Base-by-base conservation (phyloP, 192 early-diverging fungal species). In the Allomyces javanicus region DNA sequence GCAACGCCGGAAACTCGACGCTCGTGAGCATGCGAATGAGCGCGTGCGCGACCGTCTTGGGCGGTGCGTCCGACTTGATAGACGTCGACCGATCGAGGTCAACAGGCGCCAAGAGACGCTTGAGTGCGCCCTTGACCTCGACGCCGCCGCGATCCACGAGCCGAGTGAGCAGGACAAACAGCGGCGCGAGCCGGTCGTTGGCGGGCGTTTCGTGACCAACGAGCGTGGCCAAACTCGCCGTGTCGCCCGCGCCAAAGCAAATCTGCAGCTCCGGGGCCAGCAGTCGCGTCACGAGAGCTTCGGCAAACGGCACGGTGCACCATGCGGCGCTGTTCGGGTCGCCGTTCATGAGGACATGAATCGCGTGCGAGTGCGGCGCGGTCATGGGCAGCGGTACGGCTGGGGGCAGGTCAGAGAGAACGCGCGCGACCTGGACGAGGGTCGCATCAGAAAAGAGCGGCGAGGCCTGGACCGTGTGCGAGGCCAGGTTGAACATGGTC, bases 21-120 rank as follows among this genome's bases (percentile, higher is more conserved):
- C 79, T 83, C 1, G 89, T 87, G 83, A 91, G 85, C 24, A 83
- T 67, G 25, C 82, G 66, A 55, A 91, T 89, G 50, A 91, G 66
- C 22, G 77, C 45, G 19, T 69, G 22, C 10, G 61, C 33, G 33
- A 40, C 33, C 33, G 33, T 40, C 9, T n/a, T 70, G 43, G 44
- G 62, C 68, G 45, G 68, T 10, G 65, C 55, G 55, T 24, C 62
- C 5, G 23, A 10, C 62, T 62, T 62, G 23, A 2, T 65, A 17
- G 21, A 43, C 23, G n/a, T 64, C 62, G 12, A 55, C 64, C 43
- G 62, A 24, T 25, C 61, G 10, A 9, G 40, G 58, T 11, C n/a
- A 61, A 22, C 58, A 7, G 33, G 33, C 33, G 33, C 33, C 4
- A 40, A 9, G 33, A 40, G 33, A 40, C 33, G 33, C 33, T 40